Conservation (phyloP, 1,284 basidiomycete species). For the Cryptococcus sp. region DNA sequence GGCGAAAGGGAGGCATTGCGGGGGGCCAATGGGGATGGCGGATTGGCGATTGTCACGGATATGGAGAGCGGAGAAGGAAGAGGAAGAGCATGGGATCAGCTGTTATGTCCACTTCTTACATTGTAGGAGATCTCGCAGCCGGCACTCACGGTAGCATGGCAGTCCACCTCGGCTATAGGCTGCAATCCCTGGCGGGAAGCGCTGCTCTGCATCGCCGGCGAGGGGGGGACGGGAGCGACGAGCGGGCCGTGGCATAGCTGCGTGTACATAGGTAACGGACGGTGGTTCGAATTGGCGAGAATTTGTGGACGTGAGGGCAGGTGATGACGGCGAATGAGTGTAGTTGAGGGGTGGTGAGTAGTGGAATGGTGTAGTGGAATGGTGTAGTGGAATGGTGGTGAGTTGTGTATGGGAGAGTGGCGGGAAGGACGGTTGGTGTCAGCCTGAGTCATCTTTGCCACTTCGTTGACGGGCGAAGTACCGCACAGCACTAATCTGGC, state of each 20-base stretch:
- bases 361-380: no score
- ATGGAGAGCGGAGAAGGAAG: neutral
- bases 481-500: no score
- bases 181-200: neutral
- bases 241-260: constrained; percentile 31
- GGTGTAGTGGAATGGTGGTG: no score
- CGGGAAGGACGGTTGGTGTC: no score
- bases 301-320: no score
- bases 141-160: constrained; percentile 23
- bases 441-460: no score
- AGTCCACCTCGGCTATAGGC: constrained; percentile 11
- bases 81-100: neutral
- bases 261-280: neutral
- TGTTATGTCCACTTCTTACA: neutral
- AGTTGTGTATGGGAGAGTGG: no score
- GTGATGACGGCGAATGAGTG: no score
- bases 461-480: no score
- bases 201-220: constrained; percentile 5
- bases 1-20: constrained; percentile 29
- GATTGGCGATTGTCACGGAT: neutral
- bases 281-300: neutral
- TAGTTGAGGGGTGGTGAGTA: no score
- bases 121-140: neutral
- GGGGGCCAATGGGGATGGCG: neutral
- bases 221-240: constrained; percentile 5